Evolutionary conservation across 257 asterid genomes (phyloP).

Genomic region (Schizonepeta tenuifolia): DNA sequence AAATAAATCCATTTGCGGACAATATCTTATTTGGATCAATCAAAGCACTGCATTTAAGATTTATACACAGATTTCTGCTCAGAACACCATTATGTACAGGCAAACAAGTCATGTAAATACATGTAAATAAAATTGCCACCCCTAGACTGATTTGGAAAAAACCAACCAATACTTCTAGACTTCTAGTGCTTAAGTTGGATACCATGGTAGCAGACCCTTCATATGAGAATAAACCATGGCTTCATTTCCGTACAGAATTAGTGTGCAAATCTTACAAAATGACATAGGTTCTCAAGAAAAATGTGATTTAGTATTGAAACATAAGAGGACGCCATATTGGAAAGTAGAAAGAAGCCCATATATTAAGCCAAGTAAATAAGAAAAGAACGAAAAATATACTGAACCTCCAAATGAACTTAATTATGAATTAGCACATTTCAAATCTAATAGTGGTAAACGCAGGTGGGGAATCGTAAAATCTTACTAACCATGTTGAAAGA

Average conservation of each 20-base stretch:
- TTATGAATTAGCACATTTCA: constrained; percentile 23
- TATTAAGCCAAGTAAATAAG: not conserved
- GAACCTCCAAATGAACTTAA: not conserved
- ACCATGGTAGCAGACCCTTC: not conserved
- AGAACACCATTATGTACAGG: not conserved
- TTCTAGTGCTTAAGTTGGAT: constrained; percentile 4
- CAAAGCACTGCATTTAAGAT: not conserved
- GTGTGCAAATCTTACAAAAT: not conserved
- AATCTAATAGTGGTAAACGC: not conserved
- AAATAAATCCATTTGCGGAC: constrained; percentile 22
- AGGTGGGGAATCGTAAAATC: not conserved
- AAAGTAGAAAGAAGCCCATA: constrained; percentile 2
- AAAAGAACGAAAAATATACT: constrained; percentile 1
- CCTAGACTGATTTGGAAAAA: not conserved
- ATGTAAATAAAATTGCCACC: not conserved
- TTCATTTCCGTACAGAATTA: not conserved
- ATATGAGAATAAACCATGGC: constrained; percentile 13
- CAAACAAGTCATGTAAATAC: not conserved
- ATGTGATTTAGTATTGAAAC: not conserved
- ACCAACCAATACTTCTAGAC: no score
- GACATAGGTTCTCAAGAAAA: not conserved
- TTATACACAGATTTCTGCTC: not conserved
- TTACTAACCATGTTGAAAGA: constrained; percentile 63
- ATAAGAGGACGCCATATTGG: not conserved
- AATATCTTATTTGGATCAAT: not conserved